Evolutionary conservation across 2,329 filamentous ascomycete species (phyloP).

Genomic region (Hysterium pulicare): DNA sequence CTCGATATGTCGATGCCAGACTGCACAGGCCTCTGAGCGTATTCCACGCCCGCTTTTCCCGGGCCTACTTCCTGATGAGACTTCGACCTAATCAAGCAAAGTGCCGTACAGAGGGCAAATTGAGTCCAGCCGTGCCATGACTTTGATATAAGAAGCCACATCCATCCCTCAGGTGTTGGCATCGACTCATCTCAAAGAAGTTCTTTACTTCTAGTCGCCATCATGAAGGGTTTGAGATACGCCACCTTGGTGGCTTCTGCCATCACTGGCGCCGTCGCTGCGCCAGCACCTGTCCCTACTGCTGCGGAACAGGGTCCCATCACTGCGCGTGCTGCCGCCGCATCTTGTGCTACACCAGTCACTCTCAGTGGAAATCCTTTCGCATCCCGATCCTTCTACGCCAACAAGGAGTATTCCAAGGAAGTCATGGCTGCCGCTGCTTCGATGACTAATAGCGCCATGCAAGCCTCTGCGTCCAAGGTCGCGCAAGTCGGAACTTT

Average conservation of each 20-base stretch:
- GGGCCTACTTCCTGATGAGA: conserved; percentile 36
- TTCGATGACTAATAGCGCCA: conserved; percentile 50
- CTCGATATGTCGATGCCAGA: conserved; percentile 24
- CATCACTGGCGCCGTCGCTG: conserved; percentile 32
- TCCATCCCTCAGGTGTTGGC: conserved; percentile 8
- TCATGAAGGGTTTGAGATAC: conserved; percentile 33
- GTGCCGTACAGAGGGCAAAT: conserved; percentile 5
- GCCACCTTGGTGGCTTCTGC: conserved; percentile 32
- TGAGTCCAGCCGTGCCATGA: conserved; percentile 4
- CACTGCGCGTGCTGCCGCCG: conserved; percentile 27
- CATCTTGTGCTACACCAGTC: conserved; percentile 33
- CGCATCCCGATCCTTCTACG: conserved; percentile 48
- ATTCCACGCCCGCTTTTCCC: conserved; percentile 26
- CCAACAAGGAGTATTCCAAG: conserved; percentile 53
- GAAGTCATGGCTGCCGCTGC: conserved; percentile 57
- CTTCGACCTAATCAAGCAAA: conserved; percentile 10
- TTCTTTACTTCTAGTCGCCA: conserved; percentile 18
- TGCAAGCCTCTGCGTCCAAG: conserved; percentile 48
- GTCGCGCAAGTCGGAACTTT: conserved; percentile 53
- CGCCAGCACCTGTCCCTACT: conserved; percentile 22
- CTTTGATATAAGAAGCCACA: conserved; percentile 29
- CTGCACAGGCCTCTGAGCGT: conserved; percentile 26
- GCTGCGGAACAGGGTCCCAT: conserved; percentile 31
- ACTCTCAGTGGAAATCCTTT: conserved; percentile 53
- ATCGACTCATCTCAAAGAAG: conserved; percentile 20